These are phyloP conservation scores for Sinapis alba DNA, from an alignment of 441 rosid species.

Conservation along the genomic window DNA sequence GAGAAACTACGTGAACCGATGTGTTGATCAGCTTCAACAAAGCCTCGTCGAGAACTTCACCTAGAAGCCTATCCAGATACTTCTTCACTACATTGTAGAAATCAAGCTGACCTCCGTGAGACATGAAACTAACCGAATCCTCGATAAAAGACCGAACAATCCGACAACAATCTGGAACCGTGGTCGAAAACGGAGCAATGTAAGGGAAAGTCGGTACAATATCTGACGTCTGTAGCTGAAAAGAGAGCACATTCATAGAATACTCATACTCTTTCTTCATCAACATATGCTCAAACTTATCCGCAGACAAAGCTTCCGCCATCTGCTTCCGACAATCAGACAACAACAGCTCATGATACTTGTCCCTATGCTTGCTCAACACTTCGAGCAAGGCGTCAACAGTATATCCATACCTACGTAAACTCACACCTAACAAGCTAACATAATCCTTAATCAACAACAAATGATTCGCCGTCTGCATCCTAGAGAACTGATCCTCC, in stretches of 20 bases:
- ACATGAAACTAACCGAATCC: conserved; percentile 97
- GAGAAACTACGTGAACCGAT: conserved; percentile 86
- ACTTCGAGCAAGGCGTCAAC: conserved; percentile 90
- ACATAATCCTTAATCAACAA: conserved; percentile 93
- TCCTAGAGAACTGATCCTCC: conserved; percentile 97
- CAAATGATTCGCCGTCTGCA: conserved; percentile 97
- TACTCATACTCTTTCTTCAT: conserved; percentile 98
- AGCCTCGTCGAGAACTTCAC: conserved; percentile 85
- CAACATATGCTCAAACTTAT: conserved; percentile 95
- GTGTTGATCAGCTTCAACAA: conserved; percentile 74
- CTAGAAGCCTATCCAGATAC: conserved; percentile 86
- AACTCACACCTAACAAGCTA: conserved; percentile 89
- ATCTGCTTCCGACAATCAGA: conserved; percentile 96
- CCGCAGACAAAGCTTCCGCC: conserved; percentile 83
- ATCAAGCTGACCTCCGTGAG: conserved; percentile 93
- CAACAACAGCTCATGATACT: conserved; percentile 84
- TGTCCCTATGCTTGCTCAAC: conserved; percentile 90
- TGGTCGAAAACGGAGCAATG: conserved; percentile 91
- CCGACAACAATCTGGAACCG: conserved; percentile 93
- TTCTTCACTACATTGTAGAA: conserved; percentile 89
- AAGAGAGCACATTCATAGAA: conserved; percentile 96
- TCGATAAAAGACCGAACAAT: conserved; percentile 94
- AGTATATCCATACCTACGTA: conserved; percentile 83
- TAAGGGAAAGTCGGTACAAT: conserved; percentile 86
- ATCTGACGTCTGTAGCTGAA: conserved; percentile 89